Evolutionary conservation across 768 basidiomycete species (phyloP), one percentile per base, ranked within the genome.

Genomic region (Lactarius hengduanensis): DNA sequence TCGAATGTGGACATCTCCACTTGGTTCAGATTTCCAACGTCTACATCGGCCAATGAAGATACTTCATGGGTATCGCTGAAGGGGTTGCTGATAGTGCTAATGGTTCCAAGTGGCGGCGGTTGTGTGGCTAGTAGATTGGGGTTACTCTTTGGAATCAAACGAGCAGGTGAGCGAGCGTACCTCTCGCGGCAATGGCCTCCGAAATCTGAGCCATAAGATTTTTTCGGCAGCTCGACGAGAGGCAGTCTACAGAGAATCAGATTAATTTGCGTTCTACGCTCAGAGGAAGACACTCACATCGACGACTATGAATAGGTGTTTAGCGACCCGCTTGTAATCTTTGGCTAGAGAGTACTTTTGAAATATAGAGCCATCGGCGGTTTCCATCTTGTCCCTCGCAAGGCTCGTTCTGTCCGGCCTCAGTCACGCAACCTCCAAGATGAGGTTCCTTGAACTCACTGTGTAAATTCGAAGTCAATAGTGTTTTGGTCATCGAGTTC

Each of bases 1-100:
- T 30, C 9, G 26, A 28, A 63, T n/a, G 32, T 40, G 8, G 57
- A 20, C 63, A 63, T 58, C 13, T 63, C 63, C 45, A 64, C 57
- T 28, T 9, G 22, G 40, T 53, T 16, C 26, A 58, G 11, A 20
- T 47, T 11, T 8, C 11, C 22, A 20, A 59, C 45, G 36, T 22
- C 5, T n/a, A 58, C 36, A 16, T 53, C 47, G 20, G 13, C 28
- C 15, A 58, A 38, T 1, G 43, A 4, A 20, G 57, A 28, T 16
- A 28, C 16, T 11, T 34, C 61, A 43, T 62, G 57, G 1, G 57
- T 38, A 16, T 64, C 63, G 26, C 18, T 32, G 28, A 64, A 64
- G 20, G 63, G 63, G 26, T 50, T 30, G 7, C 16, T 18, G 18
- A 18, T 1, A 8, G 10, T 38, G 47, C 22, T 50, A 15, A 4